A percentile compares a stretch with the other conserved stretches of the same genome.
These are phyloP conservation scores for Lentinula guzmanii DNA, from an alignment of 768 basidiomycete species.

Conservation along the genomic window DNA sequence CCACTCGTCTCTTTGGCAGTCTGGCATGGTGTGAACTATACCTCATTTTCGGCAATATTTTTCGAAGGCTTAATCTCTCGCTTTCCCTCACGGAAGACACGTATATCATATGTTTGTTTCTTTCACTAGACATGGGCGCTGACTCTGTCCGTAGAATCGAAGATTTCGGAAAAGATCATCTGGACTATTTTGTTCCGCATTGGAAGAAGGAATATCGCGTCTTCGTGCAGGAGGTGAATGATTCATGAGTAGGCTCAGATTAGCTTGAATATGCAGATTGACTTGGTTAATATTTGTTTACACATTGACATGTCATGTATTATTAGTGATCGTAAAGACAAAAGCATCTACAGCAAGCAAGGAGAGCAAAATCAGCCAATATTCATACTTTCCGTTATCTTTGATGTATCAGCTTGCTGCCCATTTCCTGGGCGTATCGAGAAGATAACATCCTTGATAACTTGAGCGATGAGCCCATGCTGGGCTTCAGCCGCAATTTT, in stretches of 20 bases:
- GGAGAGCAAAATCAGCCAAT: constrained; percentile 26
- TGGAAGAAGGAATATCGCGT: constrained; percentile 1
- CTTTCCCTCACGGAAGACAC: constrained; percentile 1
- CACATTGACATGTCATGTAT: not conserved
- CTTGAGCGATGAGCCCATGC: constrained; percentile 89
- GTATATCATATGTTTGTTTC: not conserved
- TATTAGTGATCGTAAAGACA: not conserved
- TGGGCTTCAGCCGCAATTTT: constrained; percentile 90
- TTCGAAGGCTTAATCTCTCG: constrained; percentile 1
- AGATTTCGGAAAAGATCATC: not conserved
- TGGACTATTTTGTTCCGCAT: not conserved
- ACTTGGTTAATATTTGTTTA: not conserved
- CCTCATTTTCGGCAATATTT: constrained; percentile 7
- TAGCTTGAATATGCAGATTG: not conserved
- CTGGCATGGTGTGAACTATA: constrained; percentile 10
- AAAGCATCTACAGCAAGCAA: not conserved
- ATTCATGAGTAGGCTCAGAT: not conserved
- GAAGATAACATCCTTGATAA: constrained; percentile 91
- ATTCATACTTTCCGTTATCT: constrained; percentile 40
- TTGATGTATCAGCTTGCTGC: constrained; percentile 15
- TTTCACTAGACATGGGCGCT: not conserved
- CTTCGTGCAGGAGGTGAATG: not conserved
- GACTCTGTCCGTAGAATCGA: not conserved
- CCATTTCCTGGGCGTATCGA: constrained; percentile 44
- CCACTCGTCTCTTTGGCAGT: not conserved